phyloP scores from a whole-genome alignment of 2,329 filamentous ascomycete species.

The Fusarium heterosporum region DNA sequence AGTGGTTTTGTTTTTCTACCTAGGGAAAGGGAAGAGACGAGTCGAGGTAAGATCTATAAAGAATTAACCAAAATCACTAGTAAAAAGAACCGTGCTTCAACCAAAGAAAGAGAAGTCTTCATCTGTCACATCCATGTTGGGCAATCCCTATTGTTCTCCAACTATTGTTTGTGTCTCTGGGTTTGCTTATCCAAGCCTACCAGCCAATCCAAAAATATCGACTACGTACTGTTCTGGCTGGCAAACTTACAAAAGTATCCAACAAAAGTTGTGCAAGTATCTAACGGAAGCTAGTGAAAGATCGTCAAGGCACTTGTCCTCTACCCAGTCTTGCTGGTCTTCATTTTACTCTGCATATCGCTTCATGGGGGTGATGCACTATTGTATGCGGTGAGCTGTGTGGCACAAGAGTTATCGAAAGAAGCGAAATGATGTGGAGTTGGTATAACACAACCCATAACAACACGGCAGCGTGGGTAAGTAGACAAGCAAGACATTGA shows the following conservation, averaged over 20 bases:
- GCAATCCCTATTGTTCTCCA: slow-evolving; percentile 20
- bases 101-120: slow-evolving; percentile 21
- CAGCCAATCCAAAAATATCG: slow-evolving; percentile 19
- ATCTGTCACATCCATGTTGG: slow-evolving; percentile 25
- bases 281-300: slow-evolving; percentile 16
- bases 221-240: background rate
- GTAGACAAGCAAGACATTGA: background rate
- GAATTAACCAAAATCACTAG: slow-evolving; percentile 12
- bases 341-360: slow-evolving; percentile 45
- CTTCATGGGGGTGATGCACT: slow-evolving; percentile 33
- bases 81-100: background rate
- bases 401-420: slow-evolving; percentile 31
- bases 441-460: slow-evolving; percentile 22
- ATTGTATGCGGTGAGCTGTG: slow-evolving; percentile 37
- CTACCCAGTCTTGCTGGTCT: slow-evolving; percentile 18
- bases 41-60: background rate
- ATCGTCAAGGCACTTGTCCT: slow-evolving; percentile 12
- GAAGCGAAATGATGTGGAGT: slow-evolving; percentile 44
- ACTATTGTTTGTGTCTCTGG: slow-evolving; percentile 19
- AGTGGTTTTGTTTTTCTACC: slow-evolving; percentile 3
- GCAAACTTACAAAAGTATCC: background rate
- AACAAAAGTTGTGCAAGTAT: slow-evolving; percentile 26
- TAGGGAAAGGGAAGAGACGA: background rate
- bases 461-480: background rate
- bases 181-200: slow-evolving; percentile 15